These are phyloP conservation scores for Mucor sp. DNA, from an alignment of 371 early-diverging fungal species.

Conservation along the genomic window DNA sequence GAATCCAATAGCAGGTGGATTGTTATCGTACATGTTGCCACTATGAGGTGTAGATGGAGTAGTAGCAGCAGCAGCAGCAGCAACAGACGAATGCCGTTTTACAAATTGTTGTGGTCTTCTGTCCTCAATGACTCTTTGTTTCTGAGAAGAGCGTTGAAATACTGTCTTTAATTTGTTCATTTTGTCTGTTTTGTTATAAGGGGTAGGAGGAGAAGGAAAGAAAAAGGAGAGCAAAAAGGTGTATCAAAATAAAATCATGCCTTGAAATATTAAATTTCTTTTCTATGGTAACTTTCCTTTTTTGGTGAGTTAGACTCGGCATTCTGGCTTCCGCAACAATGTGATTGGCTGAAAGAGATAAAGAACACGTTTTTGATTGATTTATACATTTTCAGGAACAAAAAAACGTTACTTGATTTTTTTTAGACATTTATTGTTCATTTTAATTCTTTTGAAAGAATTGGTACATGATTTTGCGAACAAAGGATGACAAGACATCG, in stretches of 20 bases:
- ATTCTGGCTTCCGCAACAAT: not conserved
- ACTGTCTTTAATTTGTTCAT: conserved; percentile 47
- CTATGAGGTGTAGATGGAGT: not conserved
- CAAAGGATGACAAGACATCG: conserved; percentile 61
- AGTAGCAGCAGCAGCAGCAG: not conserved
- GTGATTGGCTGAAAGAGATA: not conserved
- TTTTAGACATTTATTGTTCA: not conserved
- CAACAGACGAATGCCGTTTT: conserved; percentile 22
- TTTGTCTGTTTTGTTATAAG: not conserved
- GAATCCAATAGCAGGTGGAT: conserved; percentile 27
- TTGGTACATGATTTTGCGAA: conserved; percentile 57
- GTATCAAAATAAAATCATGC: not conserved
- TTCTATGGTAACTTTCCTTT: not conserved
- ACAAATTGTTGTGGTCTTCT: conserved; percentile 44
- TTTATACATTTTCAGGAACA: not conserved
- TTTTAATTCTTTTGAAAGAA: conserved; percentile 57
- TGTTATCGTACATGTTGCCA: not conserved
- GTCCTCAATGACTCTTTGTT: conserved; percentile 24
- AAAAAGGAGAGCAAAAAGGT: not conserved
- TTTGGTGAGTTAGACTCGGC: not conserved
- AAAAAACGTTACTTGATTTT: not conserved
- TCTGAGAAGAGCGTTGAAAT: conserved; percentile 39
- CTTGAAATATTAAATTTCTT: not conserved
- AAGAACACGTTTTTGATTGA: not conserved
- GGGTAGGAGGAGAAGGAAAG: not conserved